phyloP scores from a whole-genome alignment of 2,329 filamentous ascomycete species.

The Scolecobasidium constrictum region DNA sequence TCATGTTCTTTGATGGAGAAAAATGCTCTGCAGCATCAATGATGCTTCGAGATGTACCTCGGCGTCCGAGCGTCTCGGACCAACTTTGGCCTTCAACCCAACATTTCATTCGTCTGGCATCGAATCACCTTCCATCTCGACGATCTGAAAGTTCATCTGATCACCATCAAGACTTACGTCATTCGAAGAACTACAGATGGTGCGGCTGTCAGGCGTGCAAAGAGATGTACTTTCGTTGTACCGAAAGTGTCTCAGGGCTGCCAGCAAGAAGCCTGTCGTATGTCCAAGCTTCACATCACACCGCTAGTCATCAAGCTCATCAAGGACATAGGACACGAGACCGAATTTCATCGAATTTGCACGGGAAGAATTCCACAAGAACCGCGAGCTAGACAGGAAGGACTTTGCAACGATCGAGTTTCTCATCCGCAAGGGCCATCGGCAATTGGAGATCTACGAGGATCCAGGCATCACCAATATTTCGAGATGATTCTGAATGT shows the following conservation, averaged over 20 bases:
- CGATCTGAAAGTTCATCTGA: neutral
- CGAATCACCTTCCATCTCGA: neutral
- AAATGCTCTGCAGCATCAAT: too few species aligned
- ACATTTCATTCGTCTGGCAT: too few species aligned
- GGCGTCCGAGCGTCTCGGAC: neutral
- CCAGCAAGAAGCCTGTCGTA: conserved; percentile 69
- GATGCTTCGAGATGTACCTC: too few species aligned
- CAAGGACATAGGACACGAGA: conserved; percentile 38
- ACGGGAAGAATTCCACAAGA: conserved; percentile 68
- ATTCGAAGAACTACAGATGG: too few species aligned
- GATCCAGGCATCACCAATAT: conserved; percentile 51
- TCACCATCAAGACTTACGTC: too few species aligned
- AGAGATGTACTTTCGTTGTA: conserved; percentile 80
- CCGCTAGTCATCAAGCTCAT: conserved; percentile 24
- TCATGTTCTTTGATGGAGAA: too few species aligned
- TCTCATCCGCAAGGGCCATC: conserved; percentile 66
- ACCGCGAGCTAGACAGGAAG: conserved; percentile 60
- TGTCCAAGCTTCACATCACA: conserved; percentile 21
- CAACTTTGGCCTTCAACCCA: neutral
- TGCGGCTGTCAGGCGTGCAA: conserved; percentile 73
- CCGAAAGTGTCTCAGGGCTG: conserved; percentile 71
- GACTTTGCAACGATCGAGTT: conserved; percentile 83
- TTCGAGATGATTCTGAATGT: neutral
- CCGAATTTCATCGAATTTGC: conserved; percentile 50
- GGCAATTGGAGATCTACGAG: conserved; percentile 75